Base-by-base conservation (phyloP, 2,329 filamentous ascomycete species). In the Magnaporthiopsis incrustans region DNA sequence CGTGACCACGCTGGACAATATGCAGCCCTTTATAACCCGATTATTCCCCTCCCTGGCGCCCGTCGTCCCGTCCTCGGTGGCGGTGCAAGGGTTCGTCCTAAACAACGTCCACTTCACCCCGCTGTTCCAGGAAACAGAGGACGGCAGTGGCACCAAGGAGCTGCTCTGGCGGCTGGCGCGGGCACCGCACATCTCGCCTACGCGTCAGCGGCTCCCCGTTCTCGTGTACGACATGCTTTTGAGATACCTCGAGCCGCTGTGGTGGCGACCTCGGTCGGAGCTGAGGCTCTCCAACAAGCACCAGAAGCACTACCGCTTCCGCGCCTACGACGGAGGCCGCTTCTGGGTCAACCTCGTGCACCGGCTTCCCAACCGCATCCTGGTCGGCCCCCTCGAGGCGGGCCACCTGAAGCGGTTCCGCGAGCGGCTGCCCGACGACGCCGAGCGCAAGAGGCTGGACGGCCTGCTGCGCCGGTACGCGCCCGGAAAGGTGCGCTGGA, bases 301-400 rank as follows among this genome's bases (percentile, higher is more conserved):
- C 3, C 22, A 32, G 15, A 60, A 60, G 14, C 30, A n/a, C 58
- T 27, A 64, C 50, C 66, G 62, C 1, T 78, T 77, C 74, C 65
- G 68, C 60, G 71, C 82, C 63, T 89, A 81, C 75, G 86, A 89
- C 71, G 82, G 84, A 0, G 82, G 84, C 0, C 82, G 86, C 2
- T 89, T 81, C 73, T 89, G 86, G 86, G 73, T 88, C 22, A 77
- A 79, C 22, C 64, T 85, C 12, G 73, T 73, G 26, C 74, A 78
- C 60, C 77, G 79, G 6, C 73, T 79, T 8, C 77, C 77, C 3
- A 75, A 75, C 61, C 71, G 71, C 18, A 73, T 83, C 22, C 70
- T 75, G 25, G 67, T 86, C 2, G 76, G 76, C 44, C 84, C 84
- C 0, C 81, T 83, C 67, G 71, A 75, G 2, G 67, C 69, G 1